Evolutionary conservation across 2,329 filamentous ascomycete genomes (phyloP).

Genomic region (Talaromyces sp.): DNA sequence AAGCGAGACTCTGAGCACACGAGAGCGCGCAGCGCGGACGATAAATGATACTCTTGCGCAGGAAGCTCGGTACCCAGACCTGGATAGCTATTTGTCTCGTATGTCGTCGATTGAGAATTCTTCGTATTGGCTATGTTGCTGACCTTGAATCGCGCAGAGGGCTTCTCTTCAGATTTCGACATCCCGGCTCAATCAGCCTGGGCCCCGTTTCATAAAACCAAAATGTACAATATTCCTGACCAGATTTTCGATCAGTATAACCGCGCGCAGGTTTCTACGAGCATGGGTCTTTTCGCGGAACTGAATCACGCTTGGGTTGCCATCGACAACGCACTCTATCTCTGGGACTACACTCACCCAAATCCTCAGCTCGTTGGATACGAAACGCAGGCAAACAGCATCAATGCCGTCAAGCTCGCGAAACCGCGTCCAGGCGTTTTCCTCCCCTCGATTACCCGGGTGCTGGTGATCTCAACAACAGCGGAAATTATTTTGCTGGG

Average conservation of each 20-base stretch:
- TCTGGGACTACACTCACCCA: conserved; percentile 96
- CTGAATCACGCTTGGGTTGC: conserved; percentile 93
- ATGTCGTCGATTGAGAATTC: conserved; percentile 39
- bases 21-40: conserved; percentile 75
- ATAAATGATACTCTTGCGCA: conserved; percentile 73
- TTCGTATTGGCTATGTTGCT: conserved; percentile 18
- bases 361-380: conserved; percentile 88
- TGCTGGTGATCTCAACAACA: conserved; percentile 84
- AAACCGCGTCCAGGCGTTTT: conserved; percentile 85
- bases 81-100: conserved; percentile 88
- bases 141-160: conserved; percentile 54
- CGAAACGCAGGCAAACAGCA: conserved; percentile 82
- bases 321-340: conserved; percentile 91
- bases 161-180: conserved; percentile 89
- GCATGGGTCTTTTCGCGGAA: conserved; percentile 92
- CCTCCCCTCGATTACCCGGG: conserved; percentile 74
- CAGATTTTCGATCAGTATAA: conserved; percentile 92
- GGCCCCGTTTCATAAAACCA: conserved; percentile 83
- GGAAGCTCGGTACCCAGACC: conserved; percentile 78
- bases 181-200: conserved; percentile 64
- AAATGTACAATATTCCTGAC: conserved; percentile 86
- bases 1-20: conserved; percentile 57
- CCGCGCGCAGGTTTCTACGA: conserved; percentile 76
- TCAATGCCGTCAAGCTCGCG: conserved; percentile 85
- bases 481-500: conserved; percentile 84